These are phyloP conservation scores for Cadophora sp. DNA, from an alignment of 2,329 filamentous ascomycete species.

Conservation along the genomic window DNA sequence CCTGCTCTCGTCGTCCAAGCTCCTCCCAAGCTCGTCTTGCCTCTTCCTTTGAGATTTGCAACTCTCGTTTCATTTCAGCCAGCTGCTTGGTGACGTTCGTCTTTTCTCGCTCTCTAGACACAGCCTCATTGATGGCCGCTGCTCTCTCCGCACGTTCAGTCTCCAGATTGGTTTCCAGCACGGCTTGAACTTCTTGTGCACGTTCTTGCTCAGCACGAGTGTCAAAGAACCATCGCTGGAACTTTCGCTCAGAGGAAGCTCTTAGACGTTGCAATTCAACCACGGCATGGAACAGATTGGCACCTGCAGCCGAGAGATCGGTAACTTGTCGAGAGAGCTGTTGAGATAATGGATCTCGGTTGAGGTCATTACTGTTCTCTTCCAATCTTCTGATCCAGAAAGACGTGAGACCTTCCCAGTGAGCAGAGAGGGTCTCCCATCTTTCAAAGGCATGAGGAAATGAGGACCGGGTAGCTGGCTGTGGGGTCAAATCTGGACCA, in stretches of 20 bases:
- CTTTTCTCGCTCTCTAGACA: conserved; percentile 73
- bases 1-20: conserved; percentile 88
- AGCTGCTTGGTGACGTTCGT: conserved; percentile 76
- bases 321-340: conserved; percentile 94
- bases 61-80: conserved; percentile 89
- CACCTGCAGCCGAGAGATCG: conserved; percentile 94
- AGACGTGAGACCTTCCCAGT: conserved; percentile 96
- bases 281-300: conserved; percentile 96
- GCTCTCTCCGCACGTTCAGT: conserved; percentile 74
- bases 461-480: conserved; percentile 59
- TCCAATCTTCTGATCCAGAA: conserved; percentile 97
- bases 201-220: conserved; percentile 88
- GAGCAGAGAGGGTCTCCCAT: conserved; percentile 95
- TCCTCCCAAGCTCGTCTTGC: conserved; percentile 97
- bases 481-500: conserved; percentile 22
- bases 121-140: conserved; percentile 69
- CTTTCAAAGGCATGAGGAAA: conserved; percentile 98
- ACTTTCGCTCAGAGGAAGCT: conserved; percentile 95
- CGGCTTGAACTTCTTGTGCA: conserved; percentile 79
- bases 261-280: conserved; percentile 93
- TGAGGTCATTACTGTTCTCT: conserved; percentile 86
- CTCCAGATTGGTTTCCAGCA: conserved; percentile 78
- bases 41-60: conserved; percentile 95
- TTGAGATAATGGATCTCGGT: conserved; percentile 80
- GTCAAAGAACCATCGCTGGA: conserved; percentile 98